A percentile compares a stretch with the other conserved stretches of the same genome.
Evolutionary conservation across 179 eudicot species (phyloP).

Genomic region (Silene vulgaris): DNA sequence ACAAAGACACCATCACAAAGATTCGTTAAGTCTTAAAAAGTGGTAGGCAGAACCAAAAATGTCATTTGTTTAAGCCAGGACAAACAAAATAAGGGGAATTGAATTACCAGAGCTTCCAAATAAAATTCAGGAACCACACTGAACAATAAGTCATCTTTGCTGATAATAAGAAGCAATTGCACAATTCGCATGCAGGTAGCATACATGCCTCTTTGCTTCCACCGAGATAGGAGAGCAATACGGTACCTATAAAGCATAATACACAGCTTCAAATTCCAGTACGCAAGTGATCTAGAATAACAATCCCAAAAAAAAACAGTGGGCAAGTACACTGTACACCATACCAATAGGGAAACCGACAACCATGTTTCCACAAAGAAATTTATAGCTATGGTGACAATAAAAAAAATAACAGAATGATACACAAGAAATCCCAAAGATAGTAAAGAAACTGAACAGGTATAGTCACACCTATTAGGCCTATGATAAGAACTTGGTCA

Average conservation of each 20-base stretch:
- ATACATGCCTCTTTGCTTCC: constrained; percentile 98
- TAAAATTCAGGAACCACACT: constrained; percentile 81
- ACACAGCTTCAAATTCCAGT: constrained; percentile 9
- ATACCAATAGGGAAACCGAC: background rate
- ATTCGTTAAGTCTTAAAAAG: background rate
- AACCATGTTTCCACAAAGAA: background rate
- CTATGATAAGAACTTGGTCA: background rate
- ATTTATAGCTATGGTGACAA: background rate
- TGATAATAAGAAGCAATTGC: constrained; percentile 78
- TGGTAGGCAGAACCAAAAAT: background rate
- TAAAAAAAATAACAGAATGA: background rate
- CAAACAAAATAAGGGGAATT: background rate
- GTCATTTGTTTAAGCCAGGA: constrained; percentile 6
- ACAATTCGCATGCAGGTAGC: constrained; percentile 87
- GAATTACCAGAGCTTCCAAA: constrained; percentile 73
- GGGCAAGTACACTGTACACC: constrained; percentile 6
- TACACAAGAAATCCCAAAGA: background rate
- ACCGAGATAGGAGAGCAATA: constrained; percentile 63
- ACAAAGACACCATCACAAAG: background rate
- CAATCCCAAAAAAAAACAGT: background rate
- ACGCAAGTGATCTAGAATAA: background rate
- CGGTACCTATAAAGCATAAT: constrained; percentile 58
- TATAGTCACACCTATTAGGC: background rate
- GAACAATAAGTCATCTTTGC: constrained; percentile 75
- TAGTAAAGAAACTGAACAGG: constrained; percentile 1